These are phyloP conservation scores for Sequoiadendron giganteum DNA, from an alignment of 75 land plant species.

Conservation along the genomic window DNA sequence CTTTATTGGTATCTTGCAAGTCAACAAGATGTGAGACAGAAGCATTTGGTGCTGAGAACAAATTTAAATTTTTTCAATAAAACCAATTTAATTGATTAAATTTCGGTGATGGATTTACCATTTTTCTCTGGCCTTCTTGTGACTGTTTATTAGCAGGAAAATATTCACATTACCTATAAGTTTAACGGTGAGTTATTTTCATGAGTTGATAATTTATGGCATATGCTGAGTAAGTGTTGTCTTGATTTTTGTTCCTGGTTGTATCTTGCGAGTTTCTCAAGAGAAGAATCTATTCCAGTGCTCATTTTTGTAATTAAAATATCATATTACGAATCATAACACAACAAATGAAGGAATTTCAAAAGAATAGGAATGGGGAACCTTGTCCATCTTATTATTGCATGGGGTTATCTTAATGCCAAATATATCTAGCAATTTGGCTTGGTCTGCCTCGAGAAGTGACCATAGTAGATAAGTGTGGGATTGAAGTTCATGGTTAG, in stretches of 20 bases:
- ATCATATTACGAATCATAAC: background rate
- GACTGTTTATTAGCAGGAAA: background rate
- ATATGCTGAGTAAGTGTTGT: background rate
- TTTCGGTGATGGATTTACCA: background rate
- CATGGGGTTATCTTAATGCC: background rate
- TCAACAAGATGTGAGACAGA: background rate
- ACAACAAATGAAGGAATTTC: background rate
- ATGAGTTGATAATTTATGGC: background rate
- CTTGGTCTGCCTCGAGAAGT: background rate
- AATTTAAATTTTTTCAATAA: background rate
- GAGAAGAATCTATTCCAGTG: background rate
- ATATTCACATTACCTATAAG: no score
- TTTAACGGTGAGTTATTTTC: no score
- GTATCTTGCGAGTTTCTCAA: background rate
- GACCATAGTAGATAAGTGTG: background rate
- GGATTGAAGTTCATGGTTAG: background rate
- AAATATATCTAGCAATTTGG: background rate
- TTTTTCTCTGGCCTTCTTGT: background rate
- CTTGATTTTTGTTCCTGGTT: background rate
- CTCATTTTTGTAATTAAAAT: background rate
- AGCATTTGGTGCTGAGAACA: background rate
- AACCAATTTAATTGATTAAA: background rate
- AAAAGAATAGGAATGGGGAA: background rate
- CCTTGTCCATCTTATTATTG: background rate
- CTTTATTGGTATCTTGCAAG: background rate